Percentiles rank a stretch among this genome's conserved stretches.
These are phyloP conservation scores for Colletotrichum tamarilloi DNA, from an alignment of 2,329 filamentous ascomycete genomes.

Conservation along the genomic window DNA sequence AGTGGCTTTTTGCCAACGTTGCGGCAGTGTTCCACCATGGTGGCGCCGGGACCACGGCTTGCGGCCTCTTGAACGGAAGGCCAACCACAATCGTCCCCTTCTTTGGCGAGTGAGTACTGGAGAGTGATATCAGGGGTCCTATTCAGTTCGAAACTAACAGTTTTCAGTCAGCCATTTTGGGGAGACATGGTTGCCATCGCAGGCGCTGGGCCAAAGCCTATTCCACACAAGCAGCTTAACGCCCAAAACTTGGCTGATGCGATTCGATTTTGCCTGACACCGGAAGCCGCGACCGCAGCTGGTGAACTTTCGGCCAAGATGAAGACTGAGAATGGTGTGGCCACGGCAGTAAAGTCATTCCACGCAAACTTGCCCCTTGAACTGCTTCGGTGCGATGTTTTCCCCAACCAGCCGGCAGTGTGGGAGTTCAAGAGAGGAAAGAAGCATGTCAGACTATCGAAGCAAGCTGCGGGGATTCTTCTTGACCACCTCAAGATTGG, in stretches of 20 bases:
- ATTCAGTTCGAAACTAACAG: background rate
- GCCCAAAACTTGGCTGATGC: constrained; percentile 48
- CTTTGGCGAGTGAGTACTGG: constrained; percentile 47
- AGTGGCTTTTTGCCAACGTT: constrained; percentile 68
- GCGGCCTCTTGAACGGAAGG: constrained; percentile 59
- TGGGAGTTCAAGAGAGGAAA: constrained; percentile 60
- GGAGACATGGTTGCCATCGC: constrained; percentile 52
- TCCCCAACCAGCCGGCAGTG: constrained; percentile 59
- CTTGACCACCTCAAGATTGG: constrained; percentile 61
- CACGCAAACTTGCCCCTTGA: constrained; percentile 49
- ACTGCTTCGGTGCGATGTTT: constrained; percentile 48
- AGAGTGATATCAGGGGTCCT: background rate
- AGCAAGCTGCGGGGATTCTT: constrained; percentile 64
- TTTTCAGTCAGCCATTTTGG: constrained; percentile 54
- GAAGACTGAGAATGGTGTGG: constrained; percentile 48
- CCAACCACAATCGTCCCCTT: constrained; percentile 67
- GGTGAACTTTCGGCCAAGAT: constrained; percentile 47
- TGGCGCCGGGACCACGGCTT: constrained; percentile 67
- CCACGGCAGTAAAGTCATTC: constrained; percentile 53
- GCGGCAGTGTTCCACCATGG: constrained; percentile 67
- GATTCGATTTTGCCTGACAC: constrained; percentile 47
- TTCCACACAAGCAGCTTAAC: constrained; percentile 49
- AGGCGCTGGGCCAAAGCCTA: constrained; percentile 53
- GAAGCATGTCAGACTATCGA: constrained; percentile 55
- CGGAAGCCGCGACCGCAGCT: constrained; percentile 44